Conservation (phyloP, 257 asterid genomes). For the Mitragyna speciosa region DNA sequence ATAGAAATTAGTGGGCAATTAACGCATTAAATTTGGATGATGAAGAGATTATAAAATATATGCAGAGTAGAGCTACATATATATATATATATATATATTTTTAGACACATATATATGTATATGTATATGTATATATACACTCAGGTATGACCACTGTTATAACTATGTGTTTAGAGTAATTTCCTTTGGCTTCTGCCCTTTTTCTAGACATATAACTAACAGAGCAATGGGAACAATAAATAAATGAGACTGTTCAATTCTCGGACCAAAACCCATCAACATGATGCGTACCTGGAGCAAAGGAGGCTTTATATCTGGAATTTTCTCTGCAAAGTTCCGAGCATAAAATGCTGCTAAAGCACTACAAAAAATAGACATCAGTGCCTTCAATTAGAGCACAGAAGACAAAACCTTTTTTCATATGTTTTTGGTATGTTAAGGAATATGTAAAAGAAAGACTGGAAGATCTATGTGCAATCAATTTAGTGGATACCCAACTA, state of each 20-base stretch:
- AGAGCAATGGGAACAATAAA: conserved; percentile 1
- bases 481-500: not conserved
- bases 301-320: conserved; percentile 78
- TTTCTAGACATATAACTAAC: not conserved
- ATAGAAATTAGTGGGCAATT: too few species aligned
- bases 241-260: not conserved
- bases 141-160: not conserved
- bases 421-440: not conserved
- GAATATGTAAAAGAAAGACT: not conserved
- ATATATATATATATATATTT: too few species aligned
- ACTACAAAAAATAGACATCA: conserved; percentile 51
- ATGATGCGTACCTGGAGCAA: conserved; percentile 71
- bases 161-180: not conserved
- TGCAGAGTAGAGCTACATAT: not conserved
- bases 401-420: conserved; percentile 5
- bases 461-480: not conserved
- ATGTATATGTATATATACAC: too few species aligned
- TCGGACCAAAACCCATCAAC: conserved; percentile 22
- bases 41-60: conserved; percentile 1
- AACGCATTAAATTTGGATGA: not conserved
- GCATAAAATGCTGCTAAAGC: conserved; percentile 92
- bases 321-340: conserved; percentile 73
- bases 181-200: not conserved
- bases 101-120: too few species aligned
- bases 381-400: conserved; percentile 15